Conservation (phyloP, 73 alveolate species). For the Symbiodinium natans region DNA sequence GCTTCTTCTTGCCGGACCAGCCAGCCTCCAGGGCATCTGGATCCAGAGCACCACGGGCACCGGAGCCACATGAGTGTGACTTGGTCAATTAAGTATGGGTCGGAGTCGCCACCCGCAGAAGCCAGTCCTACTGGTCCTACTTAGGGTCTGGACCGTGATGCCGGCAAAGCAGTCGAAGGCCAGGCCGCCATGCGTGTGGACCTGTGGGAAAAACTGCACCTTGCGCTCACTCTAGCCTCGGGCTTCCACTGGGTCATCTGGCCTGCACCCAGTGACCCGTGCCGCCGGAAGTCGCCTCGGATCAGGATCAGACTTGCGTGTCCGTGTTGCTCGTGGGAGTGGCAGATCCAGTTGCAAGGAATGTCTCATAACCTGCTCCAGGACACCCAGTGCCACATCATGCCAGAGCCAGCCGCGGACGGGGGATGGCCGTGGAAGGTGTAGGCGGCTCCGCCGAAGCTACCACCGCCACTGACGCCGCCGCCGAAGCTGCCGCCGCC, state of each 20-base stretch:
- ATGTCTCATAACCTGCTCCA: neutral
- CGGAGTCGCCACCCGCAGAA: no score
- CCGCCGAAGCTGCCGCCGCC: neutral
- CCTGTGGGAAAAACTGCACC: no score
- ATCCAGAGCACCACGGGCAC: neutral
- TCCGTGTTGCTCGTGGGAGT: neutral
- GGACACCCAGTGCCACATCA: neutral
- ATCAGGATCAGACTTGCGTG: neutral
- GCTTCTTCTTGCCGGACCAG: constrained; percentile 46
- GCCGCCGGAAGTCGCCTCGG: neutral
- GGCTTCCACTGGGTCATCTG: no score
- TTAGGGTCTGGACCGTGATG: neutral
- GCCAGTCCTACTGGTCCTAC: neutral
- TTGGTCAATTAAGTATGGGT: no score
- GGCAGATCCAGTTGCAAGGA: neutral
- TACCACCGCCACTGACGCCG: neutral
- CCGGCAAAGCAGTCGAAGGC: neutral
- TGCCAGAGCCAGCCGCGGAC: neutral
- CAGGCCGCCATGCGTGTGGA: neutral
- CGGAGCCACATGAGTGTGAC: no score
- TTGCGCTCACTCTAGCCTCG: no score
- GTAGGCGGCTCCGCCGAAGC: neutral
- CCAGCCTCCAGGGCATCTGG: neutral
- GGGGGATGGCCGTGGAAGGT: neutral
- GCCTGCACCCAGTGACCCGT: no score